Evolutionary conservation across 2,329 filamentous ascomycete genomes (phyloP), one percentile per base, ranked within the genome.

Genomic region (Blastomyces gilchristii): DNA sequence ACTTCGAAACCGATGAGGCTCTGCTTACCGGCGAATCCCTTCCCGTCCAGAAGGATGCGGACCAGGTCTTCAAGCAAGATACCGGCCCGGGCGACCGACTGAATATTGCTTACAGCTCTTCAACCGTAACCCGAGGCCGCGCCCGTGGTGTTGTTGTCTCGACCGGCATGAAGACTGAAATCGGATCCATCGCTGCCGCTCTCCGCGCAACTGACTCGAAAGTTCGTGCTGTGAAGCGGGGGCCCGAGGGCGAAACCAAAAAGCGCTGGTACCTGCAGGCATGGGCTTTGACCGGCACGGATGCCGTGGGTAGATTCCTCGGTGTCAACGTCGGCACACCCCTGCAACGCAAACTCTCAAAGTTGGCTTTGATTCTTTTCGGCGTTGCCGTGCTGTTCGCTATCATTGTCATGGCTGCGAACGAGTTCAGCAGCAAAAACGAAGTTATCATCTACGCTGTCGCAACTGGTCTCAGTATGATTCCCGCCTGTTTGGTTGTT

Each of bases 261-360:
- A 77, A 84, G 64, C 77, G 81, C 57, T 81, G 81, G 68, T 83
- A 85, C 63, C 72, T 79, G 18, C 75, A 82, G 68, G 79, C 80
- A 3, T 81, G 78, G 73, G 72, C 77, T 25, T 71, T 82, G 63
- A 87, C 84, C 3, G 72, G 80, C 52, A 80, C 78, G 14, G 84
- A 87, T 71, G 82, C 81, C 6, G 73, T 87, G 63, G 85, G 84
- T 4, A 79, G 81, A 47, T 87, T 90, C 70, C 78, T 89, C 9
- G 87, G 87, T 60, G 81, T 89, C 64, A 87, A 83, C 62, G 82
- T 87, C 14, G 87, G 87, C 57, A 89, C 87, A 12, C 87, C 87
- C 2, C 78, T 90, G 22, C 86, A 89, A 72, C 81, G 82, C 68
- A 88, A 87, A 69, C 78, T 90, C 18, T 87, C 86, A 58, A 83